These are phyloP conservation scores for Rhynchosporium graminicola DNA, from an alignment of 2,329 filamentous ascomycete genomes.

Conservation along the genomic window DNA sequence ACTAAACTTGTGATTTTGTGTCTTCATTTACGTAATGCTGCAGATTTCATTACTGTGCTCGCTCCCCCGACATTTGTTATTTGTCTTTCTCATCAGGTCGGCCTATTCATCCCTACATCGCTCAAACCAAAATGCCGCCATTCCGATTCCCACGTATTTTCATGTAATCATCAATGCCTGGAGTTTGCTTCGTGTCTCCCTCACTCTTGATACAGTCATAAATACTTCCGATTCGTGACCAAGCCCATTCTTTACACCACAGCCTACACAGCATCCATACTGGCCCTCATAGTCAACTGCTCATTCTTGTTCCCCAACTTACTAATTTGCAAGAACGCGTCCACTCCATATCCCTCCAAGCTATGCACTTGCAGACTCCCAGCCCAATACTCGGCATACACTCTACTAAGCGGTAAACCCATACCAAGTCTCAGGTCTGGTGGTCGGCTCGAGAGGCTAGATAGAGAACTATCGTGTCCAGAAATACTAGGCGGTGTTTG, in stretches of 20 bases:
- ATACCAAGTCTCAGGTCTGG: constrained; percentile 89
- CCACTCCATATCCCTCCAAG: constrained; percentile 91
- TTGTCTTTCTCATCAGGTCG: too few species aligned
- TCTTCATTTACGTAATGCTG: not conserved
- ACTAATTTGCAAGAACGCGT: constrained; percentile 94
- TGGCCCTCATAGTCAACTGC: constrained; percentile 76
- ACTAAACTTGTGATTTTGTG: not conserved
- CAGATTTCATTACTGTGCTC: not conserved
- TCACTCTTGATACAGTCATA: too few species aligned
- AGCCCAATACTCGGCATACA: constrained; percentile 98
- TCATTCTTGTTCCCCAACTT: constrained; percentile 98
- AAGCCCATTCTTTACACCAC: not conserved
- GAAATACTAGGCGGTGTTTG: constrained; percentile 6
- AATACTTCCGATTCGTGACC: not conserved
- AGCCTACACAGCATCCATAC: constrained; percentile 67
- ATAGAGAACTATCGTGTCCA: constrained; percentile 57
- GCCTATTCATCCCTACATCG: not conserved
- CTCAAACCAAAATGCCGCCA: not conserved
- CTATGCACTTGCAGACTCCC: constrained; percentile 89
- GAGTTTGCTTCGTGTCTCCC: too few species aligned
- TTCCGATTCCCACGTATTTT: not conserved
- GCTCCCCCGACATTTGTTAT: not conserved
- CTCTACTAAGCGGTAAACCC: constrained; percentile 87
- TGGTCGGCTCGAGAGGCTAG: constrained; percentile 76
- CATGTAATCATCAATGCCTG: too few species aligned